These are phyloP conservation scores for Aspergillus sp. DNA, from an alignment of 2,329 filamentous ascomycete species.

Conservation along the genomic window DNA sequence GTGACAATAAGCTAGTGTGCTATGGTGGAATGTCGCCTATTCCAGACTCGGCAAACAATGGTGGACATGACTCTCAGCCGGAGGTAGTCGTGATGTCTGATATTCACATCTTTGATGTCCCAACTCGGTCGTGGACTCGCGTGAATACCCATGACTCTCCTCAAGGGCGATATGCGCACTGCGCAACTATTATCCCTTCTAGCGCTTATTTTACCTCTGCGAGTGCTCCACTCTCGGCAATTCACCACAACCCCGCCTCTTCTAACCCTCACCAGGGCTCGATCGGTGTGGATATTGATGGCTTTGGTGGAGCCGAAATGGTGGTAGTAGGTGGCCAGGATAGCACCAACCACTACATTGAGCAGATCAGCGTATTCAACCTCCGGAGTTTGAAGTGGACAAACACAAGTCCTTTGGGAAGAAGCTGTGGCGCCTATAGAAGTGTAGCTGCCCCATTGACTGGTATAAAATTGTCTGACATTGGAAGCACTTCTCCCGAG, in stretches of 20 bases:
- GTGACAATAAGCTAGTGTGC: conserved; percentile 94
- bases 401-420: conserved; percentile 78
- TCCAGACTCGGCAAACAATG: conserved; percentile 43
- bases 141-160: conserved; percentile 78
- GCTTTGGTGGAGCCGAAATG: conserved; percentile 92
- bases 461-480: conserved; percentile 45
- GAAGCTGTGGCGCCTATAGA: conserved; percentile 93
- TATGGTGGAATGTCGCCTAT: conserved; percentile 97
- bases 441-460: conserved; percentile 85
- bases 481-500: conserved; percentile 44
- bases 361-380: conserved; percentile 98
- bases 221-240: conserved; percentile 77
- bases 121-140: conserved; percentile 78
- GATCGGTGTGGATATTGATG: conserved; percentile 85
- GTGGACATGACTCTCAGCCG: conserved; percentile 64
- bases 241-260: conserved; percentile 84
- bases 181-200: conserved; percentile 87
- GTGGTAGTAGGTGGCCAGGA: conserved; percentile 95
- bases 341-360: conserved; percentile 97
- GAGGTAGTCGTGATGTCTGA: conserved; percentile 98
- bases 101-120: conserved; percentile 90
- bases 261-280: conserved; percentile 83
- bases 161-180: conserved; percentile 94
- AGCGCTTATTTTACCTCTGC: conserved; percentile 83
- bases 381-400: conserved; percentile 94